These are phyloP conservation scores for Globisporangium irregulare DNA, from an alignment of 352 stramenopile species.

Conservation along the genomic window DNA sequence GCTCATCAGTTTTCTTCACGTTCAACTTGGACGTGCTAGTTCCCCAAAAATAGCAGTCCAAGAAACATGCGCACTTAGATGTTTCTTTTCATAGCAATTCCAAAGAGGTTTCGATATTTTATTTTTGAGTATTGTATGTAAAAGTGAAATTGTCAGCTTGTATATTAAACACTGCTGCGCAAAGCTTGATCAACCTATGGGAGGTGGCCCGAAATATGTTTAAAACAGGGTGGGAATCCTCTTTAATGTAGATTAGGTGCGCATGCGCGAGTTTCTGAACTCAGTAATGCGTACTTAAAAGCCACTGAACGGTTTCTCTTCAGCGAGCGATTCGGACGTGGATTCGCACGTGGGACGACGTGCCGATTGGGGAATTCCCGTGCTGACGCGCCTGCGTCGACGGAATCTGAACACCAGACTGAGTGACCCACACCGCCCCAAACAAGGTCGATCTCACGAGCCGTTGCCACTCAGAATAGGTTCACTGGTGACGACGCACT, in stretches of 20 bases:
- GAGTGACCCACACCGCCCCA: not conserved
- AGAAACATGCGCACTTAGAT: not conserved
- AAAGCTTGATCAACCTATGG: not conserved
- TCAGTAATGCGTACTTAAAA: not conserved
- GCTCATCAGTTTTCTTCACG: slow-evolving; percentile 3
- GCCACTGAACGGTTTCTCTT: not conserved
- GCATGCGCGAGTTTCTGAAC: not conserved
- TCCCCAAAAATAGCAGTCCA: not conserved
- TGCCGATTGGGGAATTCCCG: not conserved
- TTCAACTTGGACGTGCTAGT: slow-evolving; percentile 4
- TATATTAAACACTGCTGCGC: not conserved
- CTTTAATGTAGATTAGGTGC: not conserved
- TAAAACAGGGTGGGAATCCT: not conserved
- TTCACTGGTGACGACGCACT: not conserved
- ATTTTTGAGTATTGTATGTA: not conserved
- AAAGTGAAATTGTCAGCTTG: not conserved
- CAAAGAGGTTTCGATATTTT: not conserved
- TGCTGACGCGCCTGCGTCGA: slow-evolving; percentile 5
- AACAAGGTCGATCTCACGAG: not conserved
- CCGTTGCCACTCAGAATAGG: not conserved
- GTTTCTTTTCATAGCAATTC: not conserved
- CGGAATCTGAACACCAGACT: not conserved
- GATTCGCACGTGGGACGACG: slow-evolving; percentile 12
- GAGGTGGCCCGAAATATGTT: not conserved
- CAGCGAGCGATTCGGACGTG: not conserved